A percentile compares a stretch with the other conserved stretches of the same genome.
Conservation (phyloP, 202 grass and related monocot genomes). For the Schoenoplectus tabernaemontani region DNA sequence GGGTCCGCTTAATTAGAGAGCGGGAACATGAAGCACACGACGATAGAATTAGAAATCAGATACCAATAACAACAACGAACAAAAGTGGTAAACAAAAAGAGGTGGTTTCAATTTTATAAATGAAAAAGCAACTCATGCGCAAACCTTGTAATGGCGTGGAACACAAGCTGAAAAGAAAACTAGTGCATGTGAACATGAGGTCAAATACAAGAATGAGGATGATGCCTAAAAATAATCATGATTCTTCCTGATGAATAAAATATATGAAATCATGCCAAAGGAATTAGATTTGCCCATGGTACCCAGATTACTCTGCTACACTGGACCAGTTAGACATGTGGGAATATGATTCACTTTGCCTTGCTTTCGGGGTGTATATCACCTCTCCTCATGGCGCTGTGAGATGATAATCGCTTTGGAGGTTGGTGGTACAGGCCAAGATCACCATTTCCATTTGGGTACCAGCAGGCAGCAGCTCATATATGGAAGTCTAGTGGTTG, state of each 20-base stretch:
- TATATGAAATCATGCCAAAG: not conserved
- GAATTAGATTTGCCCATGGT: constrained; percentile 20
- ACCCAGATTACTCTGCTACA: not conserved
- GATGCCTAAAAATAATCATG: not conserved
- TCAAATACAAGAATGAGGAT: not conserved
- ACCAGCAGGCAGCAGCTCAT: not conserved
- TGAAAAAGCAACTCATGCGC: too few species aligned
- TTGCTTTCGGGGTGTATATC: not conserved
- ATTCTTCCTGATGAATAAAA: not conserved
- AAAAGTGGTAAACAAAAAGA: not conserved
- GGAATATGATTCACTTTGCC: not conserved
- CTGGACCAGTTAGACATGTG: not conserved
- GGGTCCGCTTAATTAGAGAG: not conserved
- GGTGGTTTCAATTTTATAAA: not conserved
- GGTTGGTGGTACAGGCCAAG: not conserved
- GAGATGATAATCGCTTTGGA: not conserved
- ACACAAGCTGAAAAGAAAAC: not conserved
- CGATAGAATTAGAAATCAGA: too few species aligned
- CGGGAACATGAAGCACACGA: not conserved
- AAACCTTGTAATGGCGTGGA: too few species aligned
- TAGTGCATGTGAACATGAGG: not conserved
- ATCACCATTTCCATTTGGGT: not conserved
- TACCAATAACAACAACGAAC: not conserved
- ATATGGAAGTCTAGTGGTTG: not conserved
- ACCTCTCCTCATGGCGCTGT: not conserved